These are phyloP conservation scores for Rhynchosporium graminicola DNA, from an alignment of 2,329 filamentous ascomycete genomes.

Conservation along the genomic window DNA sequence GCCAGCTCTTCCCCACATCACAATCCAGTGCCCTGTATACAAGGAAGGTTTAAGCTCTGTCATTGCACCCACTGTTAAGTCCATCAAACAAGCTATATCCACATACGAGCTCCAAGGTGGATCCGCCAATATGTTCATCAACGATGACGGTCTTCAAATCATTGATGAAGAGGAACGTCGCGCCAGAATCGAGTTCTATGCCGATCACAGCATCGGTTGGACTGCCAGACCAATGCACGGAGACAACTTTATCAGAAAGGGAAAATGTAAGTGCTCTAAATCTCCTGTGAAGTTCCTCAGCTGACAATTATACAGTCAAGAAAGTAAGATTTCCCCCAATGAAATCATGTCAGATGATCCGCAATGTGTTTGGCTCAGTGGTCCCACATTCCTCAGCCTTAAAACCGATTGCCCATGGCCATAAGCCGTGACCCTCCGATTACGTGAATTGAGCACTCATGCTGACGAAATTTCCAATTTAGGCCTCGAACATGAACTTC, in stretches of 20 bases:
- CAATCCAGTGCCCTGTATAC: conserved; percentile 85
- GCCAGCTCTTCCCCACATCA: conserved; percentile 66
- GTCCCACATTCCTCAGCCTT: conserved; percentile 13
- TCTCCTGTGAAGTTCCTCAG: conserved; percentile 4
- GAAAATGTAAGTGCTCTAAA: conserved; percentile 48
- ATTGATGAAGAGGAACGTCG: conserved; percentile 62
- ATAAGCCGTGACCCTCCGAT: neutral
- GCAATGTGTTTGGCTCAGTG: conserved; percentile 12
- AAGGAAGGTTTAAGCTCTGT: conserved; percentile 78
- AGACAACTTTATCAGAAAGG: conserved; percentile 61
- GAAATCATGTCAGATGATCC: conserved; percentile 1
- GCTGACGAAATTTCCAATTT: conserved; percentile 51
- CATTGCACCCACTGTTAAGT: conserved; percentile 75
- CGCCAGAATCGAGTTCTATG: conserved; percentile 67
- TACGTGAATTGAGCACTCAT: conserved; percentile 18
- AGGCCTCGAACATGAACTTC: conserved; percentile 75
- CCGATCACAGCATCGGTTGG: conserved; percentile 70
- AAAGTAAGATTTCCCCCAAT: conserved; percentile 39
- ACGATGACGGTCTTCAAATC: conserved; percentile 73
- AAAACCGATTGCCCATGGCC: neutral
- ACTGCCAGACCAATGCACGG: conserved; percentile 65
- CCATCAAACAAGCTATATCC: conserved; percentile 75
- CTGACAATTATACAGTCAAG: conserved; percentile 39
- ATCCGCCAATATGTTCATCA: conserved; percentile 76
- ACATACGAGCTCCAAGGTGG: conserved; percentile 77